Conservation (phyloP, 345 rosid species). For the Corchorus olitorius region DNA sequence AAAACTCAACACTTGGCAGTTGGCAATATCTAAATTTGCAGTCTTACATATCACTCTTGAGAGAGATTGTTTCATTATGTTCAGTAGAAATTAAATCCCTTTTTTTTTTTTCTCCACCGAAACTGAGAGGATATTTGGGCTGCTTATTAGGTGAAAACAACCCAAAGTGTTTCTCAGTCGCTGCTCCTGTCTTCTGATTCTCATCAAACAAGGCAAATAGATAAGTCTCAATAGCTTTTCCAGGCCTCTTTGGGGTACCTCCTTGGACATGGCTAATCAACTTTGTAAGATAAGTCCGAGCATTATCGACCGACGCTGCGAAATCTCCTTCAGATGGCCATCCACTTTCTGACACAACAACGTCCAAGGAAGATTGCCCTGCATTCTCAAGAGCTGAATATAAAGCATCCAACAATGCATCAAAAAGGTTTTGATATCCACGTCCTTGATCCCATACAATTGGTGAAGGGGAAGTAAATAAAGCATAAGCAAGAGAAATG, state of each 20-base stretch:
- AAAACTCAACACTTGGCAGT: no score
- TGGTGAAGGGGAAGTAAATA: conserved; percentile 26
- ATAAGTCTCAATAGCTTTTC: conserved; percentile 35
- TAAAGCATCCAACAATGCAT: conserved; percentile 36
- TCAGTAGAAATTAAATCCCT: conserved; percentile 23
- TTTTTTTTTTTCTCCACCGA: conserved; percentile 16
- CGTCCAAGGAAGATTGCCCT: conserved; percentile 15
- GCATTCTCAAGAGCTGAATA: conserved; percentile 33
- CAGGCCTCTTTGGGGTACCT: conserved; percentile 39
- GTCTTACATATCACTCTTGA: conserved; percentile 26
- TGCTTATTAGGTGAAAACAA: conserved; percentile 35
- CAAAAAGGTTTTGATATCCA: conserved; percentile 35
- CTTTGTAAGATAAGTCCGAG: conserved; percentile 28
- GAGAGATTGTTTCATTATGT: background rate
- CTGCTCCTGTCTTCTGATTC: conserved; percentile 25
- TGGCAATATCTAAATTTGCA: background rate
- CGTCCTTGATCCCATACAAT: conserved; percentile 24
- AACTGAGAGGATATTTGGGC: conserved; percentile 23
- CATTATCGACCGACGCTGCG: conserved; percentile 26
- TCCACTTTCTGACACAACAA: conserved; percentile 36
- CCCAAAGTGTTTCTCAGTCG: conserved; percentile 40
- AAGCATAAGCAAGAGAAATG: conserved; percentile 24
- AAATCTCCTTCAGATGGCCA: conserved; percentile 37
- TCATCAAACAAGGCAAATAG: conserved; percentile 48
- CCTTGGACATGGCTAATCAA: conserved; percentile 29